Percentiles rank a stretch among this genome's conserved stretches.
These are phyloP conservation scores for Lepidium didymum DNA, from an alignment of 345 rosid species.

Conservation along the genomic window DNA sequence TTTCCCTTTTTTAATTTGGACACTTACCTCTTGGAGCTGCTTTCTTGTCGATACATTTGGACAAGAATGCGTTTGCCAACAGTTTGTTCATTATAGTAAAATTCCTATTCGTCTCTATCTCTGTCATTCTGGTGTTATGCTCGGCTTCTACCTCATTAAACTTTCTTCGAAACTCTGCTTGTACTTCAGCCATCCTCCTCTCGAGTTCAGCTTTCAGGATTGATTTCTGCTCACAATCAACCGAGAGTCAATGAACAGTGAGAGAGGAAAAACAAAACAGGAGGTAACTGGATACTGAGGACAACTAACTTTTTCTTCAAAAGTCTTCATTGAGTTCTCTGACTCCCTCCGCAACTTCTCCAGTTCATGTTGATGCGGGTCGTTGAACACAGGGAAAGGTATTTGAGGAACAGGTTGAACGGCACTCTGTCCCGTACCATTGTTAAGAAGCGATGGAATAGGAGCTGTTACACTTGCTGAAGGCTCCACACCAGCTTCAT, in stretches of 20 bases:
- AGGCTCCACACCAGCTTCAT: conserved; percentile 10
- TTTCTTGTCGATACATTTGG: conserved; percentile 16
- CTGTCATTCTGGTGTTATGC: not conserved
- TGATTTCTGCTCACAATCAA: conserved; percentile 19
- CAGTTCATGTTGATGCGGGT: conserved; percentile 29
- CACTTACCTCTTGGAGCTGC: conserved; percentile 23
- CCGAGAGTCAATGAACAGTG: not conserved
- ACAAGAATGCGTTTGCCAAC: conserved; percentile 21
- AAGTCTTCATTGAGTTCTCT: conserved; percentile 22
- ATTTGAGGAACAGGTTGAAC: conserved; percentile 20
- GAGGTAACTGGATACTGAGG: not conserved
- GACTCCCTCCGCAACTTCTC: conserved; percentile 32
- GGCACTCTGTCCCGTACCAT: conserved; percentile 4
- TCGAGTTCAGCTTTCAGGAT: conserved; percentile 24
- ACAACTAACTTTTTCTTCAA: conserved; percentile 20
- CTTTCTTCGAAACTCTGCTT: conserved; percentile 21
- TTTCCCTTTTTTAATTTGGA: not conserved
- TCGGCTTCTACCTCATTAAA: conserved; percentile 12
- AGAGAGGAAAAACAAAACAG: conserved; percentile 1
- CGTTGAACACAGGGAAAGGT: conserved; percentile 23
- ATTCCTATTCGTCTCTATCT: conserved; percentile 7
- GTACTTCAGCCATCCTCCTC: conserved; percentile 27
- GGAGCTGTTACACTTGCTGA: conserved; percentile 20
- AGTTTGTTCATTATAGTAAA: conserved; percentile 20
- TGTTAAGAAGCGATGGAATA: conserved; percentile 6